phyloP scores from a whole-genome alignment of 164 flowering plant genomes.

The Dillenia turbinata region DNA sequence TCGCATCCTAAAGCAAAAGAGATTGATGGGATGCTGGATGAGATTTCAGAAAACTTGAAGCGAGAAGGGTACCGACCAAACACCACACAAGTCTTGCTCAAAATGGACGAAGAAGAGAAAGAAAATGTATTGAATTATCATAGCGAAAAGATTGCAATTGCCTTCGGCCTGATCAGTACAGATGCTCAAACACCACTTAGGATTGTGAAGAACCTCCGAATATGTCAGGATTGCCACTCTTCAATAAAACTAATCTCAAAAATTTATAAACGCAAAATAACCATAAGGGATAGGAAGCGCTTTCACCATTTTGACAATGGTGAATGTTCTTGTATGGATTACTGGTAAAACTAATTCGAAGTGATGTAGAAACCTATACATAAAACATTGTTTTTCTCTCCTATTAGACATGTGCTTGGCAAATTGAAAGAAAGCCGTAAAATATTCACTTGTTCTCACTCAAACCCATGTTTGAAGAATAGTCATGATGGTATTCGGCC shows the following conservation, averaged over 20 bases:
- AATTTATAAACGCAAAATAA: conserved; percentile 32
- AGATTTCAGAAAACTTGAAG: conserved; percentile 27
- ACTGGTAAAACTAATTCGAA: conserved; percentile 27
- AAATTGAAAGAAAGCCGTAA: no score
- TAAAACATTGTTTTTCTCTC: no score
- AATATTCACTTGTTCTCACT: no score
- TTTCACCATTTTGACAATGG: conserved; percentile 58
- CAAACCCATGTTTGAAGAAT: no score
- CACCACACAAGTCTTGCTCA: conserved; percentile 29
- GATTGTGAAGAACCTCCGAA: conserved; percentile 22
- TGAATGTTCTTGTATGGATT: conserved; percentile 47
- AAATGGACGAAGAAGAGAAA: conserved; percentile 44
- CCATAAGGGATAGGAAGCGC: conserved; percentile 51
- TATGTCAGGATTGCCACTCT: conserved; percentile 21
- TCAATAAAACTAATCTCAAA: conserved; percentile 35
- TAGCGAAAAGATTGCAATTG: conserved; percentile 28
- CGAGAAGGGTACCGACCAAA: conserved; percentile 34
- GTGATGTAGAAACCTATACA: no score
- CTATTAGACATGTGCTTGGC: no score
- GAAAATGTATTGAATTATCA: conserved; percentile 30
- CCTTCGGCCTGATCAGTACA: conserved; percentile 54
- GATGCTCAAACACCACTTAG: conserved; percentile 20
- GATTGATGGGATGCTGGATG: conserved; percentile 48
- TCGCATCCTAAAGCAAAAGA: conserved; percentile 40
- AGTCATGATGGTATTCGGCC: no score